Conservation (phyloP, 768 basidiomycete genomes). For the Suillus subaureus region DNA sequence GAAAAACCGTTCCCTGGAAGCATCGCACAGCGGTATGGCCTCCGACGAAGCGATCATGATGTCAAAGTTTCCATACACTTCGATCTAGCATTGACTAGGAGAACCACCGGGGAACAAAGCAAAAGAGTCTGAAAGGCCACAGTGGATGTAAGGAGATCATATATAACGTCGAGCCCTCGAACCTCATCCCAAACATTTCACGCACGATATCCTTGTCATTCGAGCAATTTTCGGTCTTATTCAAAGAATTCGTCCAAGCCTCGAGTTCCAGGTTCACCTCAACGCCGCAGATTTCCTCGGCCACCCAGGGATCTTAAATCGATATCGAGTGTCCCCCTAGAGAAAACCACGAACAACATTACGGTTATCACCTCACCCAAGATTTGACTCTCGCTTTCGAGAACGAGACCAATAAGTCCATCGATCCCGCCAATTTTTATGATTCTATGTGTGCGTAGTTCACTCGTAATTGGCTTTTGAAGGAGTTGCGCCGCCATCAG, state of each 20-base stretch:
- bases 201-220: background rate
- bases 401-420: background rate
- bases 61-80: too few species aligned
- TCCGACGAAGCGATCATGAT: too few species aligned
- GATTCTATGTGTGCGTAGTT: background rate
- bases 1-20: too few species aligned
- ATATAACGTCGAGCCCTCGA: background rate
- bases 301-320: background rate
- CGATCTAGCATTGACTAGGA: too few species aligned
- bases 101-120: background rate
- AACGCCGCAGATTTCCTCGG: background rate
- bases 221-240: background rate
- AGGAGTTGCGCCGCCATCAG: background rate
- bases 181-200: too few species aligned
- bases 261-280: background rate
- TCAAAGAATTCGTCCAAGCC: background rate
- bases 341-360: background rate
- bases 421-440: background rate
- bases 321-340: background rate
- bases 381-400: background rate
- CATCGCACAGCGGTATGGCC: too few species aligned
- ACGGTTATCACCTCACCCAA: background rate
- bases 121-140: background rate
- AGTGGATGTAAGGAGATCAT: background rate
- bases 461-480: background rate